Conservation (phyloP, 2,329 filamentous ascomycete species). For the Ceratocystis variospora region DNA sequence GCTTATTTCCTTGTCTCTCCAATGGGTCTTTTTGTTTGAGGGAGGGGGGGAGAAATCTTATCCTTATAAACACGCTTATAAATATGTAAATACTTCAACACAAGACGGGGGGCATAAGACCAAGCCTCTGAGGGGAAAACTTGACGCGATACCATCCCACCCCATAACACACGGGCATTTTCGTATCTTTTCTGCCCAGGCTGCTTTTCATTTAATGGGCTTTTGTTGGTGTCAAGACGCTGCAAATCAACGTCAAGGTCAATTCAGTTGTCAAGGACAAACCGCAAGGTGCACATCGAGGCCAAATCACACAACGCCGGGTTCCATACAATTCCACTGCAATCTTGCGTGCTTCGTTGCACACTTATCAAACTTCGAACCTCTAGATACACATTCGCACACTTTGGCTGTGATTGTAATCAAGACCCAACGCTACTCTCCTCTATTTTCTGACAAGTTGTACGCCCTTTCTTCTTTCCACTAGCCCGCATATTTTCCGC, state of each 20-base stretch:
- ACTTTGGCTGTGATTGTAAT: background rate
- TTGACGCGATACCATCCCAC: no score
- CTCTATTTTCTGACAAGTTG: background rate
- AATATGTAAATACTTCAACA: no score
- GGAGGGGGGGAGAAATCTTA: no score
- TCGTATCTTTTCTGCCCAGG: no score
- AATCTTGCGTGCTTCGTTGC: background rate
- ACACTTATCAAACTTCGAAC: background rate
- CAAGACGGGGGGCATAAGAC: no score
- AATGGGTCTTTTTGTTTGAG: no score
- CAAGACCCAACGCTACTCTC: background rate
- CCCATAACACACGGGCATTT: no score
- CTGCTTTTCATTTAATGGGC: no score
- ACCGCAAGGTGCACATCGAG: background rate
- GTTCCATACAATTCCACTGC: background rate
- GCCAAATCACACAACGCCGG: background rate
- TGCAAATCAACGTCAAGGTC: no score
- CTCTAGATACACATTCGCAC: background rate
- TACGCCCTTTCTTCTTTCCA: background rate
- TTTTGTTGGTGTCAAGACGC: no score
- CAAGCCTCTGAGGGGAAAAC: no score
- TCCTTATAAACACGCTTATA: background rate
- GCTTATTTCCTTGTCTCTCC: background rate
- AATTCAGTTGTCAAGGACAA: no score
- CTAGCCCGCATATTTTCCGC: background rate